phyloP scores from a whole-genome alignment of 805 yeast genomes.

The Kodamaea nitidulidarum region DNA sequence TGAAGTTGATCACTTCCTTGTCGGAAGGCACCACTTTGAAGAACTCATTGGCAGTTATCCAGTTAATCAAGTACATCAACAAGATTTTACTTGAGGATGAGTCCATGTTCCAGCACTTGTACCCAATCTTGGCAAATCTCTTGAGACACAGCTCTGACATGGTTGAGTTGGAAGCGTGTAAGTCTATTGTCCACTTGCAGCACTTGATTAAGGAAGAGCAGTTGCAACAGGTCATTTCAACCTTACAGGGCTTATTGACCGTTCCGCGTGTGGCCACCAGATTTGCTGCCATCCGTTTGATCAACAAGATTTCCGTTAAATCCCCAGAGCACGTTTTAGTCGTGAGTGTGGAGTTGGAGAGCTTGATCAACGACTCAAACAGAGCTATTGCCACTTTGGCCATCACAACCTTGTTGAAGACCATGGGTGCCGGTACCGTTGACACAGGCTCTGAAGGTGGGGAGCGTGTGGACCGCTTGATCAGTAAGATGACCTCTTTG shows the following conservation, averaged over 20 bases:
- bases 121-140: conserved; percentile 65
- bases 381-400: conserved; percentile 95
- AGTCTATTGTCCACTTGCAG: conserved; percentile 55
- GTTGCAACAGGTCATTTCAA: conserved; percentile 63
- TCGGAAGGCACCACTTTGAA: conserved; percentile 57
- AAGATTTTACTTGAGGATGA: conserved; percentile 69
- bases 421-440: conserved; percentile 69
- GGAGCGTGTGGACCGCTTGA: conserved; percentile 79
- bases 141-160: conserved; percentile 78
- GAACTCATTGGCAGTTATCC: conserved; percentile 79
- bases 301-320: conserved; percentile 78
- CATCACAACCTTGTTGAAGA: conserved; percentile 90
- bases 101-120: conserved; percentile 54
- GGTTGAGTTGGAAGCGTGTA: conserved; percentile 90
- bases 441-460: conserved; percentile 33
- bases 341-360: conserved; percentile 83
- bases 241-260: conserved; percentile 71
- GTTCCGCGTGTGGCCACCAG: conserved; percentile 88
- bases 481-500: conserved; percentile 79
- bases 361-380: conserved; percentile 80
- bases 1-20: conserved; percentile 83
- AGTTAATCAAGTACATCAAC: conserved; percentile 78
- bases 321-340: conserved; percentile 74
- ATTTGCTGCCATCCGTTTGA: conserved; percentile 88
- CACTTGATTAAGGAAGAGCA: conserved; percentile 58